These are phyloP conservation scores for Eucalyptus curtisii DNA, from an alignment of 345 rosid genomes.

Conservation along the genomic window DNA sequence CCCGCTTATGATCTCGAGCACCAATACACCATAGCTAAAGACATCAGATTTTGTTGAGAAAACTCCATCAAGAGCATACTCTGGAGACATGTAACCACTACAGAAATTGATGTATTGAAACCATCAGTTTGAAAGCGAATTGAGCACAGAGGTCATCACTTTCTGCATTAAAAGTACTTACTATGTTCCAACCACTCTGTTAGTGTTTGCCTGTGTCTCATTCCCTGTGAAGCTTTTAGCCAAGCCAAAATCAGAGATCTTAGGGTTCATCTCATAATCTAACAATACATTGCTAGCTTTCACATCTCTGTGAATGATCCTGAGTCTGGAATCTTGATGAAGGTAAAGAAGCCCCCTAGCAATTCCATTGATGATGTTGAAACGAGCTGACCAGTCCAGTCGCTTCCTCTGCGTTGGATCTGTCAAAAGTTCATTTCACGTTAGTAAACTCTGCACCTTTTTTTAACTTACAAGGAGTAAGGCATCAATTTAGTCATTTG, in stretches of 20 bases:
- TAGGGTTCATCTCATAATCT: constrained; percentile 11
- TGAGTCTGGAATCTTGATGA: constrained; percentile 15
- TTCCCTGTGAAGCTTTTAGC: constrained; percentile 12
- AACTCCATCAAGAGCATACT: constrained; percentile 22
- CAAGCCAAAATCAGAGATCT: constrained; percentile 14
- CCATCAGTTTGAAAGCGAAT: background rate
- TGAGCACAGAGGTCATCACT: background rate
- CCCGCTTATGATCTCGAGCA: constrained; percentile 18
- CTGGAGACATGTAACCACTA: constrained; percentile 45
- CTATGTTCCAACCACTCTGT: constrained; percentile 13
- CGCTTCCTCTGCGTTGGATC: constrained; percentile 4
- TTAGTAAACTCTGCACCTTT: background rate
- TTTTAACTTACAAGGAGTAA: background rate
- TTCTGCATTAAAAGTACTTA: background rate
- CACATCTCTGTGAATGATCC: constrained; percentile 13
- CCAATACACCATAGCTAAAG: constrained; percentile 26
- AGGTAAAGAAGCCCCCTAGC: constrained; percentile 17
- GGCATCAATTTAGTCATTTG: background rate
- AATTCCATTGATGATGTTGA: constrained; percentile 8
- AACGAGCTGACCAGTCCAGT: constrained; percentile 7
- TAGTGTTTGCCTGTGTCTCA: constrained; percentile 1
- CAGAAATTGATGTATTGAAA: background rate
- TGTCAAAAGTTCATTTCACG: background rate
- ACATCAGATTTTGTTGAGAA: constrained; percentile 25
- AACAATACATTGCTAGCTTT: constrained; percentile 15